Conservation (phyloP, 2,329 filamentous ascomycete species). For the Trichophyton schoenleinii region DNA sequence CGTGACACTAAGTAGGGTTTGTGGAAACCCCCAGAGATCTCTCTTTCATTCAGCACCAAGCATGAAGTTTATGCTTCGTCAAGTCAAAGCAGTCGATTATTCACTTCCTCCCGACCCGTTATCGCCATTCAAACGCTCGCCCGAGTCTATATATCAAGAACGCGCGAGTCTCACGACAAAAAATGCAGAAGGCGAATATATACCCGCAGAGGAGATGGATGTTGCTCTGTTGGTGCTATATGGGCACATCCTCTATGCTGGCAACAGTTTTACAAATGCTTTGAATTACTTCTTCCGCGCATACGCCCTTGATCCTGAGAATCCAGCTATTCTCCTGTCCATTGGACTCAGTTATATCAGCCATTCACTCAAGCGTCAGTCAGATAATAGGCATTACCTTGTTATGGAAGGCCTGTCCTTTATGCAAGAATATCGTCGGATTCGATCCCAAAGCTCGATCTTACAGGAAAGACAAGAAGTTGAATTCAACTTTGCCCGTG, state of each 20-base stretch:
- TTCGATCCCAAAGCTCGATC: conserved; percentile 37
- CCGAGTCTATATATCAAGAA: conserved; percentile 33
- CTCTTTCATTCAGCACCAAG: conserved; percentile 67
- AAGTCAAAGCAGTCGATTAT: conserved; percentile 81
- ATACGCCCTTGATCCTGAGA: conserved; percentile 57
- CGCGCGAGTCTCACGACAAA: conserved; percentile 30
- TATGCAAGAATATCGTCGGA: conserved; percentile 58
- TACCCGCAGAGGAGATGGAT: conserved; percentile 47
- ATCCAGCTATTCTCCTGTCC: conserved; percentile 66
- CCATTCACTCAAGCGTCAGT: conserved; percentile 76
- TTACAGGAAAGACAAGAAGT: conserved; percentile 55
- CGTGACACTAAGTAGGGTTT: conserved; percentile 61
- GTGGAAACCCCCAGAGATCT: conserved; percentile 47
- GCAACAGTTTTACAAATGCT: conserved; percentile 70
- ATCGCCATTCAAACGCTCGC: conserved; percentile 20
- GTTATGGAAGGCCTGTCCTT: conserved; percentile 77
- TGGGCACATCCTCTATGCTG: conserved; percentile 75
- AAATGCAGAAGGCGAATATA: conserved; percentile 25
- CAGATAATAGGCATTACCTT: conserved; percentile 78
- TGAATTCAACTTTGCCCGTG: conserved; percentile 65
- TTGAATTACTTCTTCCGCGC: conserved; percentile 79
- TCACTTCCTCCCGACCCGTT: conserved; percentile 43
- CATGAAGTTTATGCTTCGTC: conserved; percentile 82
- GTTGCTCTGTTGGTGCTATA: conserved; percentile 76
- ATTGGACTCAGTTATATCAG: conserved; percentile 79